Evolutionary conservation across 1,139 yeast species (phyloP).

Genomic region (Pichia sp.): DNA sequence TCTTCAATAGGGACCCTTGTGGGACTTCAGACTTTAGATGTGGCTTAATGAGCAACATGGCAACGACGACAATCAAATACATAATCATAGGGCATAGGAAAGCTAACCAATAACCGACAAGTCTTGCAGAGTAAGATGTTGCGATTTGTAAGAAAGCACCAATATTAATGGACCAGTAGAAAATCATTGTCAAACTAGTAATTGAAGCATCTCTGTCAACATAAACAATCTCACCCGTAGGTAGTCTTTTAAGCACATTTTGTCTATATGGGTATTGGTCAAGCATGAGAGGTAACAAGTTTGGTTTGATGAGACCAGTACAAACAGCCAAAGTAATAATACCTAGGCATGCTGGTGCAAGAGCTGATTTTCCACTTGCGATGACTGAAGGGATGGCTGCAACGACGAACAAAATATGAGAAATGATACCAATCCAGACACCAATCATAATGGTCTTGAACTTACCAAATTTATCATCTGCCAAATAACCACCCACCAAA

Average conservation of each 20-base stretch:
- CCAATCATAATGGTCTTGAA: constrained; percentile 38
- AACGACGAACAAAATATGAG: constrained; percentile 35
- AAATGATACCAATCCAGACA: constrained; percentile 32
- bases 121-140: constrained; percentile 62
- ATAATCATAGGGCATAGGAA: constrained; percentile 52
- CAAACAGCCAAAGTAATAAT: constrained; percentile 35
- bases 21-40: constrained; percentile 33
- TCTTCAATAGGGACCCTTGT: constrained; percentile 42
- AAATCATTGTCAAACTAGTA: constrained; percentile 66
- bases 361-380: constrained; percentile 30
- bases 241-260: constrained; percentile 51
- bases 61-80: constrained; percentile 25
- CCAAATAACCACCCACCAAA: constrained; percentile 37
- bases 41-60: constrained; percentile 14
- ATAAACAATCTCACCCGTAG: constrained; percentile 62
- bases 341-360: constrained; percentile 35
- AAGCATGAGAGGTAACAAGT: constrained; percentile 41
- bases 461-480: constrained; percentile 37
- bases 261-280: constrained; percentile 46
- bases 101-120: constrained; percentile 75
- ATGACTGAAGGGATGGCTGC: constrained; percentile 37
- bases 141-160: constrained; percentile 77
- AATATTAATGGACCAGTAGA: constrained; percentile 73
- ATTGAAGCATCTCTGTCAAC: constrained; percentile 67
- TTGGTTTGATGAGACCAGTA: constrained; percentile 45